Percentiles rank a stretch among this genome's conserved stretches.
Evolutionary conservation across 768 basidiomycete species (phyloP).

Genomic region (Lactarius pseudohatsudake): DNA sequence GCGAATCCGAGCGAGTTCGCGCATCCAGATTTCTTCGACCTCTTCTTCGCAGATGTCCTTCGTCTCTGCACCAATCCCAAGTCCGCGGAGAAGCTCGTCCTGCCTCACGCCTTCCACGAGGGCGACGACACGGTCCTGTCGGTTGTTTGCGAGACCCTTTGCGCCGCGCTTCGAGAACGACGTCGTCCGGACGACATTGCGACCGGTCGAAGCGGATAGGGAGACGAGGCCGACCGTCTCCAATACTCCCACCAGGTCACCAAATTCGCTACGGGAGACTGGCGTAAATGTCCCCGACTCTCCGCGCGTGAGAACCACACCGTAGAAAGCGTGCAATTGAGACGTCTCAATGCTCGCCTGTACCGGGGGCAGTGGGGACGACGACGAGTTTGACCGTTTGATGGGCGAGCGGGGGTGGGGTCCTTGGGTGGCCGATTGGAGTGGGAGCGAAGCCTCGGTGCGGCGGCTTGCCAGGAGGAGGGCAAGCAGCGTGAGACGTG

Average conservation of each 20-base stretch:
- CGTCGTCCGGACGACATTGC: conserved; percentile 53
- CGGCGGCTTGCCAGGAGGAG: conserved; percentile 66
- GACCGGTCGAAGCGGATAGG: conserved; percentile 40
- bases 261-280: conserved; percentile 75
- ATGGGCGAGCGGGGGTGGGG: conserved; percentile 42
- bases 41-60: conserved; percentile 51
- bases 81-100: conserved; percentile 69
- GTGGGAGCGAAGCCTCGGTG: conserved; percentile 52
- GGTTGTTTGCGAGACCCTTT: conserved; percentile 29
- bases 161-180: conserved; percentile 50
- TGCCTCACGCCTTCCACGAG: conserved; percentile 61
- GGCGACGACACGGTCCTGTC: conserved; percentile 45
- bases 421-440: conserved; percentile 35
- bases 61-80: conserved; percentile 47
- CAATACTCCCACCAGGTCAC: conserved; percentile 66
- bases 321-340: conserved; percentile 66
- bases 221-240: conserved; percentile 71
- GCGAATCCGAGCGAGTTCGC: conserved; percentile 47
- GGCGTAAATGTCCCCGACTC: conserved; percentile 56
- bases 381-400: conserved; percentile 50
- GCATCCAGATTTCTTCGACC: conserved; percentile 52
- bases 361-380: conserved; percentile 32
- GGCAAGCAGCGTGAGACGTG: conserved; percentile 65
- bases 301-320: conserved; percentile 53
- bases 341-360: conserved; percentile 52